Evolutionary conservation across 2,329 filamentous ascomycete species (phyloP), one percentile per base, ranked within the genome.

Genomic region (Penicillium sp.): DNA sequence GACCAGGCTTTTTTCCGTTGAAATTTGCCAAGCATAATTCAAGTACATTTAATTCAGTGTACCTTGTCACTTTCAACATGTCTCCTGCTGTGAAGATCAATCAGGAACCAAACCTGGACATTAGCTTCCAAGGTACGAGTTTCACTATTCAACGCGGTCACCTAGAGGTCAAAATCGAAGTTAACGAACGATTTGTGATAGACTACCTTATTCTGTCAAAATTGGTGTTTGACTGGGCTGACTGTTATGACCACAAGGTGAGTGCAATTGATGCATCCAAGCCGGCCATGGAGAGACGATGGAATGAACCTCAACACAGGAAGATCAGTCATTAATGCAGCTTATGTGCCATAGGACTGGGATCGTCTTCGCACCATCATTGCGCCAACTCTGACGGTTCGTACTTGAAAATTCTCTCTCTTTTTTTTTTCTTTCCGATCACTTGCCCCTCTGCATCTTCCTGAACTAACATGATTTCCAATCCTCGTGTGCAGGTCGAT

Each of bases 401-500:
- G 41, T 26, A 9, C 28, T 12, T 13, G 1, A 42, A 32, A 33
- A 8, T 8, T 9, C 12, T 18, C 3, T 24, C 27, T 24, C 35
- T 3, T 18, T 18, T 18, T 18, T 18, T 18, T 18, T 3, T 3
- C 18, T 18, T 18, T 18, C 18, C 3, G 18, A 18, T 18, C 18
- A 18, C 18, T 18, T 18, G 18, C 18, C 18, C 18, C 18, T 18
- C 18, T 1, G 18, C 18, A 18, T 4, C n/a, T 13, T 11, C 8
- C 18, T 9, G 3, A 11, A 8, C 26, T 45, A 12, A 45, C 33
- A 35, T 18, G 18, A 18, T 45, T 32, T 32, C 29, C n/a, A 4
- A 27, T 3, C 3, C 3, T 18, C 12, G 7, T 11, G 5, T 11
- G 11, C 65, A 84, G 76, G 77, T 89, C 59, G 86, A 90, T 74